These are phyloP conservation scores for Protomyces lactucae-debilis DNA, from an alignment of 1,139 yeast genomes.

Conservation along the genomic window DNA sequence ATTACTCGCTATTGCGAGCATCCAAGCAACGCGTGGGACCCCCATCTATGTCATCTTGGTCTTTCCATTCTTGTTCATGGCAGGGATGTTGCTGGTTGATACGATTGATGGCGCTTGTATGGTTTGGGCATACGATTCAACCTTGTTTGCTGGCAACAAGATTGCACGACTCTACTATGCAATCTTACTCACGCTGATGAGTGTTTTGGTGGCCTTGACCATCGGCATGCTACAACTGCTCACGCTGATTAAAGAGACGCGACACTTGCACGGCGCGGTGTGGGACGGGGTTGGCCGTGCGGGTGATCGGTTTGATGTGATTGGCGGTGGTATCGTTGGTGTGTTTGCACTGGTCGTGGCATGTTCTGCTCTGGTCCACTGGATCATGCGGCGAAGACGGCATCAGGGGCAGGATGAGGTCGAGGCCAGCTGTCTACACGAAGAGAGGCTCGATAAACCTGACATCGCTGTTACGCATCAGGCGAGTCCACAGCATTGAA, in stretches of 20 bases:
- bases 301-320: constrained; percentile 25
- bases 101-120: constrained; percentile 28
- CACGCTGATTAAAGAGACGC: constrained; percentile 19
- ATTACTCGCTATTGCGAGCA: constrained; percentile 25
- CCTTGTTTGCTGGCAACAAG: not conserved
- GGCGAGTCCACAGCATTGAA: too few species aligned
- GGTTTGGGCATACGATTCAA: constrained; percentile 23
- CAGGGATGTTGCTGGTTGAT: constrained; percentile 28
- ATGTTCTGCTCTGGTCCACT: constrained; percentile 12
- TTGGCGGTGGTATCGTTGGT: constrained; percentile 27
- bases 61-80: constrained; percentile 26
- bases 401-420: not conserved
- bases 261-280: constrained; percentile 13
- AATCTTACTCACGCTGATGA: constrained; percentile 25
- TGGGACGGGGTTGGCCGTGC: constrained; percentile 28
- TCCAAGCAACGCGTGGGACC: constrained; percentile 23
- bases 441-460: too few species aligned
- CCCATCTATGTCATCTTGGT: constrained; percentile 26
- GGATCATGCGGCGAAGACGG: not conserved
- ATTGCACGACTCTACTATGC: constrained; percentile 20
- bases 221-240: constrained; percentile 28
- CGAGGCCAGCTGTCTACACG: too few species aligned
- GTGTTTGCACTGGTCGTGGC: constrained; percentile 22
- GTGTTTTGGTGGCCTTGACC: constrained; percentile 26
- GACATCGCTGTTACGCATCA: too few species aligned